Percentiles rank a stretch among this genome's conserved stretches.
Conservation (phyloP, 1,139 yeast genomes). For the Diutina catenulata region DNA sequence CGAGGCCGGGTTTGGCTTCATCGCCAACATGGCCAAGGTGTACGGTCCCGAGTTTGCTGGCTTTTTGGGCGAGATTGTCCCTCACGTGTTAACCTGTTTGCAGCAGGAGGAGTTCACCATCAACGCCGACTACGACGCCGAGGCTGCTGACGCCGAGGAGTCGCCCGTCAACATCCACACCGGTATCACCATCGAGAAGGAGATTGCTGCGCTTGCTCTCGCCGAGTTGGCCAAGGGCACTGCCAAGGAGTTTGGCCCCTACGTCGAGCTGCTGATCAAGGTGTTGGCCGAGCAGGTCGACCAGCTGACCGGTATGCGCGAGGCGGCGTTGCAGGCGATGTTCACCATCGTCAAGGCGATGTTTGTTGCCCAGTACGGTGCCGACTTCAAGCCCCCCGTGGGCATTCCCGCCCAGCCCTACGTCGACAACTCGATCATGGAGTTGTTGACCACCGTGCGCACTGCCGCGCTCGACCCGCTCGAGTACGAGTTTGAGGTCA, state of each 20-base stretch:
- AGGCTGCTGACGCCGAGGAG: constrained; percentile 45
- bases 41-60: constrained; percentile 86
- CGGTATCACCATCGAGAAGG: constrained; percentile 93
- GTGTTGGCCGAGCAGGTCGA: constrained; percentile 63
- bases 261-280: constrained; percentile 59
- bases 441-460: constrained; percentile 58
- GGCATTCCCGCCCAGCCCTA: constrained; percentile 54
- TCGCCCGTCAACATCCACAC: constrained; percentile 79
- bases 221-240: constrained; percentile 85
- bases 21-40: constrained; percentile 89
- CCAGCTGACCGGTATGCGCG: constrained; percentile 86
- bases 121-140: constrained; percentile 24
- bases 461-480: constrained; percentile 49
- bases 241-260: constrained; percentile 67
- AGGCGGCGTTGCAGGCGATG: constrained; percentile 69
- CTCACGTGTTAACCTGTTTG: constrained; percentile 73
- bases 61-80: constrained; percentile 71
- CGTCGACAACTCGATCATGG: constrained; percentile 44
- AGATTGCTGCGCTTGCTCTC: constrained; percentile 89
- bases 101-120: constrained; percentile 71
- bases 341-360: constrained; percentile 77
- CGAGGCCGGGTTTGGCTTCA: constrained; percentile 92
- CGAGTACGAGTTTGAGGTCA: constrained; percentile 69
- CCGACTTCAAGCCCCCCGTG: constrained; percentile 46
- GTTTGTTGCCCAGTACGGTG: constrained; percentile 44